Base-by-base conservation (phyloP, 2,329 filamentous ascomycete species). In the Cladophialophora immunda region DNA sequence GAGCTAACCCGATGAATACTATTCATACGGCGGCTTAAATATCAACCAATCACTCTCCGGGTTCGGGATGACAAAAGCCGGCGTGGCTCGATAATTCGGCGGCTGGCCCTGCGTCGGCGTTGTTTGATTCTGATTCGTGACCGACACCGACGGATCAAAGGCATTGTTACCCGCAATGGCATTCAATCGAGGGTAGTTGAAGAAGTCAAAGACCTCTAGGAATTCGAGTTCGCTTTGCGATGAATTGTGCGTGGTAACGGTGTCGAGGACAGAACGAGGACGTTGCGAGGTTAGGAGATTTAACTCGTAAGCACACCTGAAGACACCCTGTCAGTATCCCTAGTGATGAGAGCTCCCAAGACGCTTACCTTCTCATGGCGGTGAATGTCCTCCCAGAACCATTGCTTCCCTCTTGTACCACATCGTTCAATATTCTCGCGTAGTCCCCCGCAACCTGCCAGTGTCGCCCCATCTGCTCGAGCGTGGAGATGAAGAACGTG, bases 121-220 rank as follows among this genome's bases (percentile, higher is more conserved):
- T n/a, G 45, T 45, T 29, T 54, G 61, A n/a, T 53, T 64, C n/a
- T 64, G 60, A 17, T 29, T 41, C 11, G 64, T 41, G n/a, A 66
- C 19, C 3, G 32, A 47, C 11, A 38, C 58, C 30, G 66, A 41
- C 7, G 59, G 62, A 58, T 68, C 66, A 34, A 66, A 58, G 2
- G 45, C 62, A 30, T 54, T 62, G 30, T 58, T 58, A 9, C 64
- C 56, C 9, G 60, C 60, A 29, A 70, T 66, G 47, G 66, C 59
- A 6, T 67, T 68, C 36, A 97, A 81, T 19, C 93, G 84, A 0
- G 94, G 94, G 64, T 96, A 89, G 75, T 97, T 97, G 83, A 97
- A 97, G 76, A 96, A 97, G 73, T 95, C 92, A 76, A 97, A 97
- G 0, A 97, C 91, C 73, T 97, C 93, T 2, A 97, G 82, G 76